Evolutionary conservation across 2,329 filamentous ascomycete species (phyloP).

Genomic region (Thielaviopsis musarum): DNA sequence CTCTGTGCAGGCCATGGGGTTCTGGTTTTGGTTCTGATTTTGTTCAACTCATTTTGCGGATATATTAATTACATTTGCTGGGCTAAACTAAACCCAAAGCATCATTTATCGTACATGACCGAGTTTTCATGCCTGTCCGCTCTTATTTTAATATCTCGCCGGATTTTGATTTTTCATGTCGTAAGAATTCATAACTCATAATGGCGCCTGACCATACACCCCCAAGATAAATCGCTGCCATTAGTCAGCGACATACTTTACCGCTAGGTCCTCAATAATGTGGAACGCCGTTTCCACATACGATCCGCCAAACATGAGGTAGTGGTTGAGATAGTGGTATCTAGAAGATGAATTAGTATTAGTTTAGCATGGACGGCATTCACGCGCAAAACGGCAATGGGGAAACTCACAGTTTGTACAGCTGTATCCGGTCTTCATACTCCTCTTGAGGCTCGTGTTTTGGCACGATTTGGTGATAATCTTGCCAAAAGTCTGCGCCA

Average conservation of each 20-base stretch:
- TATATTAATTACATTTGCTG: background rate
- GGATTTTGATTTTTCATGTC: conserved; percentile 3
- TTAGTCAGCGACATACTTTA: conserved; percentile 44
- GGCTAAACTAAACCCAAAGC: background rate
- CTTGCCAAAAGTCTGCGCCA: conserved; percentile 49
- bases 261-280: conserved; percentile 60
- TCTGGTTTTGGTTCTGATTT: no score
- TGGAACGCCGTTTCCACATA: conserved; percentile 61
- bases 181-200: conserved; percentile 3
- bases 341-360: conserved; percentile 24
- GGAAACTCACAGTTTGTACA: conserved; percentile 67
- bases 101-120: background rate
- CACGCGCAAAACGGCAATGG: no score
- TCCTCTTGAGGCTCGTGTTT: conserved; percentile 68
- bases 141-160: background rate
- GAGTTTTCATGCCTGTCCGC: background rate
- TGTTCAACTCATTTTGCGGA: background rate
- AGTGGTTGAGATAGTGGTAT: conserved; percentile 84
- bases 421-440: conserved; percentile 62
- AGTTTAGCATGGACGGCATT: background rate
- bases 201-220: background rate
- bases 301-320: conserved; percentile 64
- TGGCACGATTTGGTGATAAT: conserved; percentile 59
- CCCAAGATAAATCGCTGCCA: background rate
- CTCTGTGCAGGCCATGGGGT: background rate